phyloP scores from a whole-genome alignment of 1,139 yeast genomes.

The Candida gigantensis region DNA sequence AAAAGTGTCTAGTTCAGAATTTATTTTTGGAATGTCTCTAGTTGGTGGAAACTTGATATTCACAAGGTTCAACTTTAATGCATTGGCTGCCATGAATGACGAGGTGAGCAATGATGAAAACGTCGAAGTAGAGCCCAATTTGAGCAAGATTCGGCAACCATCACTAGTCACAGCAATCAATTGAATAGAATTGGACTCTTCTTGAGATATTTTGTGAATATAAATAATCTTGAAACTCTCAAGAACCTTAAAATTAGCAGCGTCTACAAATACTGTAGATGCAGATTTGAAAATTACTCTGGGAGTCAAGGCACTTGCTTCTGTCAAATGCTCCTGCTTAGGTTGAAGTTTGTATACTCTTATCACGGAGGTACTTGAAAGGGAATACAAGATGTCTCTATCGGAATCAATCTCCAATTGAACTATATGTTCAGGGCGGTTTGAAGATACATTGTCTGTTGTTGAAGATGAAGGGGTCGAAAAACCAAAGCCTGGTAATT shows the following conservation, averaged over 20 bases:
- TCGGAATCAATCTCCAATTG: conserved; percentile 76
- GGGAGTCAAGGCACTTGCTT: conserved; percentile 45
- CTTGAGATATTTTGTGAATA: conserved; percentile 59
- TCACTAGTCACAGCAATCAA: conserved; percentile 82
- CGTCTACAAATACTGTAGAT: conserved; percentile 54
- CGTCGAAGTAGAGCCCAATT: conserved; percentile 38
- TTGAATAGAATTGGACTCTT: conserved; percentile 71
- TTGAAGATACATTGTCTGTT: conserved; percentile 12
- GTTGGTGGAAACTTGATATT: conserved; percentile 78
- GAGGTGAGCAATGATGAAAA: conserved; percentile 32
- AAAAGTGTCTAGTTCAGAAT: conserved; percentile 48
- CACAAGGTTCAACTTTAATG: conserved; percentile 43
- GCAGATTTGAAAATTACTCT: conserved; percentile 56
- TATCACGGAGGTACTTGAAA: conserved; percentile 81
- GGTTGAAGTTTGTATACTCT: conserved; percentile 66
- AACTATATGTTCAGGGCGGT: conserved; percentile 55
- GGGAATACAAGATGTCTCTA: conserved; percentile 74
- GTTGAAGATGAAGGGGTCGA: conserved; percentile 13
- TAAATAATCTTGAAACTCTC: conserved; percentile 58
- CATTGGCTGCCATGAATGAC: conserved; percentile 25
- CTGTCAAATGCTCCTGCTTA: conserved; percentile 38
- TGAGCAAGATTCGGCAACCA: conserved; percentile 79
- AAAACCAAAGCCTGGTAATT: conserved; percentile 43
- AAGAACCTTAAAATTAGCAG: conserved; percentile 43
- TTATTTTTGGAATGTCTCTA: conserved; percentile 57